Evolutionary conservation across 148 eudicot species (phyloP).

Genomic region (Hydrangea macrophylla): DNA sequence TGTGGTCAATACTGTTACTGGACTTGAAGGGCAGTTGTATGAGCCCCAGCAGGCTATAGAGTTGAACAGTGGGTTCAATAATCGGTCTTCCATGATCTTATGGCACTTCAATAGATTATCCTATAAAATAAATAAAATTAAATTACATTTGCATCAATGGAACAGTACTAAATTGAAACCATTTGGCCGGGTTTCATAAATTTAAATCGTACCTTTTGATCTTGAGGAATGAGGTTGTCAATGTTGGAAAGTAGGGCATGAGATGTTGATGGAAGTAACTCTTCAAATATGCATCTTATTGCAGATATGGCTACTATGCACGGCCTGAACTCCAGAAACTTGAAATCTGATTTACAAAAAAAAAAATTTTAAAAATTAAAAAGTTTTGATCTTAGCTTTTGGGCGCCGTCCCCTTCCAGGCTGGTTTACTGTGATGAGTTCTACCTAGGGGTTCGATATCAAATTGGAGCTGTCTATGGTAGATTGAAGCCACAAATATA

Average conservation of each 20-base stretch:
- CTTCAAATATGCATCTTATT: slow-evolving; percentile 16
- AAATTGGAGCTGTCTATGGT: no score
- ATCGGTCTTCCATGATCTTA: slow-evolving; percentile 9
- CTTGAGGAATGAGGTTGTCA: slow-evolving; percentile 25
- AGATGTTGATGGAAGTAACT: not conserved
- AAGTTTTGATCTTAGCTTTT: no score
- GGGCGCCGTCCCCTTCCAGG: no score
- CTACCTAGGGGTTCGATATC: no score
- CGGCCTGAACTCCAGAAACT: slow-evolving; percentile 28
- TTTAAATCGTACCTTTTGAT: slow-evolving; percentile 24
- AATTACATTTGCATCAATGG: not conserved
- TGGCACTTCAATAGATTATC: slow-evolving; percentile 27
- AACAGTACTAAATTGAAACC: not conserved
- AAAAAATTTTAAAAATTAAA: no score
- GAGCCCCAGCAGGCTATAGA: not conserved
- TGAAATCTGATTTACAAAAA: slow-evolving; percentile 34
- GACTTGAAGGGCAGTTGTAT: slow-evolving; percentile 27
- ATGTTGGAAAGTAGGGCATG: slow-evolving; percentile 5
- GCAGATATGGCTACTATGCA: slow-evolving; percentile 26
- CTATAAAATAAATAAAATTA: slow-evolving; percentile 13
- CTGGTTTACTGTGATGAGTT: no score
- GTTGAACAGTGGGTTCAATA: slow-evolving; percentile 6
- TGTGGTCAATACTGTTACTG: slow-evolving; percentile 31
- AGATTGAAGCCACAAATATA: no score
- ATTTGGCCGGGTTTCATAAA: not conserved